A percentile compares a stretch with the other conserved stretches of the same genome.
phyloP scores from a whole-genome alignment of 2,329 filamentous ascomycete genomes.

The Cordyceps fumosorosea region DNA sequence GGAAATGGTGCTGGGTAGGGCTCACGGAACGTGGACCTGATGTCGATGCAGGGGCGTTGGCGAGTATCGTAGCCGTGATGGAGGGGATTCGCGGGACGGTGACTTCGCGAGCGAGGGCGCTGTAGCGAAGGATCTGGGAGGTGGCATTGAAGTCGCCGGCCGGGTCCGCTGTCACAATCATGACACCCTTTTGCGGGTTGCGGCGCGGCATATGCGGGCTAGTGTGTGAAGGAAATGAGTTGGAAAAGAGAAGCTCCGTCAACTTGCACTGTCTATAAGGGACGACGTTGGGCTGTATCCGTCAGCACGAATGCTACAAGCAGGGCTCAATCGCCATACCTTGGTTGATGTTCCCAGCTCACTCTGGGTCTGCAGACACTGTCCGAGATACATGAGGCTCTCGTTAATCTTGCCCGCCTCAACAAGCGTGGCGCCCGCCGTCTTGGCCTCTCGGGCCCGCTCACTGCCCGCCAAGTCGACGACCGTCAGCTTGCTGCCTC shows the following conservation, averaged over 20 bases:
- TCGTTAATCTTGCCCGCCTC: conserved; percentile 99
- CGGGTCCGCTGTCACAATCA: conserved; percentile 95
- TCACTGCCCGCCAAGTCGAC: conserved; percentile 93
- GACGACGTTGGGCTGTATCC: conserved; percentile 58
- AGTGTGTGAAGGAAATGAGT: conserved; percentile 65
- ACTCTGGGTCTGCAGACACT: conserved; percentile 93
- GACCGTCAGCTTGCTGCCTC: conserved; percentile 72
- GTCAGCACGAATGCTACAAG: conserved; percentile 13
- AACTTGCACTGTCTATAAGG: conserved; percentile 80
- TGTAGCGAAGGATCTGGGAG: conserved; percentile 91
- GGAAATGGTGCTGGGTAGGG: conserved; percentile 28
- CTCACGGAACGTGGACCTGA: conserved; percentile 21
- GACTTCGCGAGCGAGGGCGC: conserved; percentile 84
- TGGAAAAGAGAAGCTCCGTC: conserved; percentile 80
- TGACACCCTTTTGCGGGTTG: conserved; percentile 79
- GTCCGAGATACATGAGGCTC: conserved; percentile 94
- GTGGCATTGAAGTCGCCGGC: conserved; percentile 94
- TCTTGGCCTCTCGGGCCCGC: conserved; percentile 87
- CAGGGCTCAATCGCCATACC: conserved; percentile 38
- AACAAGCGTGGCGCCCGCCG: conserved; percentile 81
- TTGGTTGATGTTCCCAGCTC: conserved; percentile 68
- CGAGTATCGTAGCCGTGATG: conserved; percentile 63
- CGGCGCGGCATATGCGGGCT: conserved; percentile 39
- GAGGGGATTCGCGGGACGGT: conserved; percentile 85
- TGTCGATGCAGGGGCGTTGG: conserved; percentile 23